Base-by-base conservation (phyloP, 2,329 filamentous ascomycete genomes). In the Aspergillaceae sp. region DNA sequence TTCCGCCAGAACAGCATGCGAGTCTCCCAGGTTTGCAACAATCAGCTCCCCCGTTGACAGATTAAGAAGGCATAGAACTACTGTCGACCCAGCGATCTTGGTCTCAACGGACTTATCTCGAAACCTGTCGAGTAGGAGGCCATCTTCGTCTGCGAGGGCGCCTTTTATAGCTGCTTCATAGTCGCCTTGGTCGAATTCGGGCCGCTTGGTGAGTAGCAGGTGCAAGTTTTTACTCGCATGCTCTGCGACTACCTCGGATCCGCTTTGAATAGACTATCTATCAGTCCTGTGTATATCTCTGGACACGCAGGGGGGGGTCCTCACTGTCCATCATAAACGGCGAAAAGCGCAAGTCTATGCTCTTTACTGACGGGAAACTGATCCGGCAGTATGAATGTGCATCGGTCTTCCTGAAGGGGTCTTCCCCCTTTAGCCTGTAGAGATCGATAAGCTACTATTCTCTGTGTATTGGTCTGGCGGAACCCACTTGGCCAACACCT, bases 301-400 rank as follows among this genome's bases (percentile, higher is more conserved):
- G 19, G 19, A 19, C 19, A 19, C 19, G 19, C 19, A 19, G 19
- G 19, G 19, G 19, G 2, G 19, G 29, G n/a, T 26, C 30, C 63
- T 51, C 53, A 66, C 63, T 66, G 63, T 44, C 63, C 63, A 42
- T 66, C 63, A 47, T 62, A 65, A 27, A 65, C 51, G 11, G 60
- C 63, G 47, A 66, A 62, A 30, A 60, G 58, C 7, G 57, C 60
- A 35, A 66, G 41, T 28, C 59, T 62, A 8, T 60, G 55, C 4
- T 59, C 43, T n/a, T 51, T 55, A 5, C 52, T 43, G 7, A 51
- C 50, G 26, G 60, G 59, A 48, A 65, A 65, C 27, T 61, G 55
- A 7, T 59, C 55, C 38, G 63, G 63, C 26, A 54, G 43, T 7
- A 65, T 40, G 28, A 62, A 44, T 40, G 54, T 55, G 41, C 55